Base-by-base conservation (phyloP, 179 eudicot species). In the Beta lomatogona region DNA sequence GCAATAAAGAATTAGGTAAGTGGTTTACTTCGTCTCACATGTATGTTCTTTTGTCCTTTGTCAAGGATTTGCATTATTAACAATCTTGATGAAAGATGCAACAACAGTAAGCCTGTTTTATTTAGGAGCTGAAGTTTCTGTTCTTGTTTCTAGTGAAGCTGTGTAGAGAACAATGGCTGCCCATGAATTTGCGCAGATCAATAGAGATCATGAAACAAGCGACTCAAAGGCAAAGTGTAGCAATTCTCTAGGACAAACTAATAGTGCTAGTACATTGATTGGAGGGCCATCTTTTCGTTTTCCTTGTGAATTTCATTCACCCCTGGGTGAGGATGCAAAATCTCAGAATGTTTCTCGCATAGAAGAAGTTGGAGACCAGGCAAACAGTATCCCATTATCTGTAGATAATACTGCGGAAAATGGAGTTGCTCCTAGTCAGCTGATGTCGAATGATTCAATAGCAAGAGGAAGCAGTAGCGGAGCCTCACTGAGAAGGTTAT, bases 211-310 rank as follows among this genome's bases (percentile, higher is more conserved):
- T 66, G 87, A 25, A 25, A 25, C 63, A 57, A 82, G 55, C 36
- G 83, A 80, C 28, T 28, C 75, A 61, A 84, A 82, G 71, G 22
- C 85, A 44, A 88, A 79, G 71, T 75, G 67, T 28, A 86, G 83
- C 63, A 71, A 77, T 44, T 87, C 92, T 18, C 70, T 83, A 65
- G 77, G 83, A 79, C 78, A 84, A 53, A 50, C 83, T 68, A 82
- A 83, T 77, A 82, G 85, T 36, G 67, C 22, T 16, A 74, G 82
- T 81, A 88, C 69, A 22, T 75, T 58, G 12, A 10, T n/a, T 54
- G 79, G 54, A 64, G 65, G 76, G 58, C 50, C 6, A 45, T 72
- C 77, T 55, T 45, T n/a, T 36, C 15, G 67, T 22, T 71, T 58
- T 45, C 59, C 13, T 69, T 67, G 36, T 61, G 82, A 21, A 4